Evolutionary conservation across 2,329 filamentous ascomycete genomes (phyloP), one percentile per base, ranked within the genome.

Genomic region (Paecilomyces fulvus): DNA sequence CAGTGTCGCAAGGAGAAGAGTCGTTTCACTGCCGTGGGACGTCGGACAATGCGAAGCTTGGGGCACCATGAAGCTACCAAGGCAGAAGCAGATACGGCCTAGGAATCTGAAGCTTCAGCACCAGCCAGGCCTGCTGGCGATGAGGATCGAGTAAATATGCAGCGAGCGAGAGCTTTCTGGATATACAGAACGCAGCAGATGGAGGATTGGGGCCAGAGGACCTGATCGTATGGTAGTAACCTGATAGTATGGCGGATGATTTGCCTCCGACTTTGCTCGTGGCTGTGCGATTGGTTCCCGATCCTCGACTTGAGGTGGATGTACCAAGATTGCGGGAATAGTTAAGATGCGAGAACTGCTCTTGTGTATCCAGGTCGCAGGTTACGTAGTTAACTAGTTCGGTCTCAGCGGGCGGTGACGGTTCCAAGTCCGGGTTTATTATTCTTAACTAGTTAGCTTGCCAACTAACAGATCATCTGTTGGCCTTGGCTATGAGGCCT

Each of bases 11-110:
- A 8, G 33, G 11, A n/a, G 23, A 54, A 48, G 30, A 11, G 17
- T 30, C 17, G 51, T 48, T 37, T 53, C 30, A 54, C 28, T 43
- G 52, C 25, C 30, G 50, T 52, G 12, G 23, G 50, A 43, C 37
- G 37, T 43, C 37, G 37, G 37, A 43, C 37, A 43, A 43, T 17
- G 37, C 14, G 37, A 64, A 60, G 61, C 65, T 10, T 68, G 65
- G 65, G 43, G 17, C 28, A 63, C 55, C 2, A 60, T 43, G 37
- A 17, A 43, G 37, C 37, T 43, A 43, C 37, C 37, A 43, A 43
- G 37, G 37, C 37, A 43, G 37, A 17, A n/a, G 37, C 14, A 43
- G 37, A 17, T 43, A 20, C n/a, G 17, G 37, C 37, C 37, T 17
- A 17, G 37, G 17, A 17, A 43, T 43, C n/a, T 17, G 37, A 17